Evolutionary conservation across 225 moss, liverwort and hornwort species (phyloP).

Genomic region (Polytrichum commune): DNA sequence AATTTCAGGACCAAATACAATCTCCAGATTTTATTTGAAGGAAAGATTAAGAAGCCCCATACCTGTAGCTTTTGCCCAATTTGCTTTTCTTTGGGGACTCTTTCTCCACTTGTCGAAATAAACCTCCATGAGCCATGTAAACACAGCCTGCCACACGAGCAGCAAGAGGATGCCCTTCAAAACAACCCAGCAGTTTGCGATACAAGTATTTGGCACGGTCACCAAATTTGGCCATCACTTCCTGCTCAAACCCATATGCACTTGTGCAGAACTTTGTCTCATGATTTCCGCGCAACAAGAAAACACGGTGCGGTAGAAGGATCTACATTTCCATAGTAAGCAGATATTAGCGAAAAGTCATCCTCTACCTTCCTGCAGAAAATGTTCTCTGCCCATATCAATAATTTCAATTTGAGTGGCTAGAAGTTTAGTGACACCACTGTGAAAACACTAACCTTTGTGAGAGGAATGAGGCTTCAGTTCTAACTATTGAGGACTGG

Average conservation of each 20-base stretch:
- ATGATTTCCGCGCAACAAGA: conserved; percentile 89
- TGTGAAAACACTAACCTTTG: too few relatives aligned
- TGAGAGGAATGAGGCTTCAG: too few relatives aligned
- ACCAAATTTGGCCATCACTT: conserved; percentile 84
- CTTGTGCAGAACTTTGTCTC: conserved; percentile 99
- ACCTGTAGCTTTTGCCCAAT: conserved; percentile 60
- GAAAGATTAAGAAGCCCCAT: not conserved
- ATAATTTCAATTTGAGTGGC: too few relatives aligned
- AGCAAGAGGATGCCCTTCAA: conserved; percentile 93
- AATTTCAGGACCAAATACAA: not conserved
- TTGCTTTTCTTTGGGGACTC: conserved; percentile 60
- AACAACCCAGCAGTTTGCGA: conserved; percentile 85
- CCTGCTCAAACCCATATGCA: conserved; percentile 97
- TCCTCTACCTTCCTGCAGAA: too few relatives aligned
- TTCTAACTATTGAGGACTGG: too few relatives aligned
- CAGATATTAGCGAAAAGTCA: not conserved
- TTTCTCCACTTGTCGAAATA: conserved; percentile 78
- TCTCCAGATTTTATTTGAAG: not conserved
- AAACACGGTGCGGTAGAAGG: conserved; percentile 74
- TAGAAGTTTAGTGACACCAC: too few relatives aligned
- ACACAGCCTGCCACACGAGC: conserved; percentile 95
- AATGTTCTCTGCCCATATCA: too few relatives aligned
- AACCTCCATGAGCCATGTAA: conserved; percentile 92
- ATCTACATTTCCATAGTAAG: conserved; percentile 42
- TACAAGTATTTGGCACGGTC: conserved; percentile 84